Conservation (phyloP, 2,329 filamentous ascomycete species). For the Diplocarpon mali region DNA sequence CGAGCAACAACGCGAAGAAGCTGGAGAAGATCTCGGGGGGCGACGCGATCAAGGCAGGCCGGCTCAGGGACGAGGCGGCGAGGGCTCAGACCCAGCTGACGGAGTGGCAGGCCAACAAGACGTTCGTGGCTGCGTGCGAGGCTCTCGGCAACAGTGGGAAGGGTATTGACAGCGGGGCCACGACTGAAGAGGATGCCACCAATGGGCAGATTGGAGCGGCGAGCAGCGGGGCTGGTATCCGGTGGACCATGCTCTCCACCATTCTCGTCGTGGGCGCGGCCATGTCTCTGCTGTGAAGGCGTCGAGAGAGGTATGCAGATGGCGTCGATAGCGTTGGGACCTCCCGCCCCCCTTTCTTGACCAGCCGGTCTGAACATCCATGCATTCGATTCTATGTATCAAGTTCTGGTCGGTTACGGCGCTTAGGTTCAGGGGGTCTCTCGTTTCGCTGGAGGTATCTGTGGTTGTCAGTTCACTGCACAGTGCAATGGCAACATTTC, state of each 20-base stretch:
- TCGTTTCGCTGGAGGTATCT: too few species aligned
- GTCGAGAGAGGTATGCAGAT: not conserved
- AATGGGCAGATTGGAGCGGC: not conserved
- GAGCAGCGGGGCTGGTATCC: not conserved
- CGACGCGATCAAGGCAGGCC: constrained; percentile 6
- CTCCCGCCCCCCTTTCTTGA: too few species aligned
- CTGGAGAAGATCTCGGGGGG: constrained; percentile 8
- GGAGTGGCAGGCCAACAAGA: constrained; percentile 5
- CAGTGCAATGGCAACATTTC: too few species aligned
- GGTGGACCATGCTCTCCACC: not conserved
- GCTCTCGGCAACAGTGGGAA: not conserved
- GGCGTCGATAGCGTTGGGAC: not conserved
- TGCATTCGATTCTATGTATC: too few species aligned
- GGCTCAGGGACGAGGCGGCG: constrained; percentile 4
- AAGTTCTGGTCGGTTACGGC: too few species aligned
- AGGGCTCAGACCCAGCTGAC: constrained; percentile 6
- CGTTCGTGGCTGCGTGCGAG: constrained; percentile 10
- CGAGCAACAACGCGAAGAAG: constrained; percentile 8
- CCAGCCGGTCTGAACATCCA: too few species aligned
- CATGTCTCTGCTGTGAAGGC: not conserved
- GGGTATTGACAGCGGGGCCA: not conserved
- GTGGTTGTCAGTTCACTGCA: too few species aligned
- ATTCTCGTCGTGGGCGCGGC: constrained; percentile 1
- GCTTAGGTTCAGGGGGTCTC: too few species aligned
- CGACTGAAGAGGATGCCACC: not conserved